A percentile compares a stretch with the other conserved stretches of the same genome.
Evolutionary conservation across 1,284 basidiomycete species (phyloP).

Genomic region (Erythrobasidium hasegawianum): DNA sequence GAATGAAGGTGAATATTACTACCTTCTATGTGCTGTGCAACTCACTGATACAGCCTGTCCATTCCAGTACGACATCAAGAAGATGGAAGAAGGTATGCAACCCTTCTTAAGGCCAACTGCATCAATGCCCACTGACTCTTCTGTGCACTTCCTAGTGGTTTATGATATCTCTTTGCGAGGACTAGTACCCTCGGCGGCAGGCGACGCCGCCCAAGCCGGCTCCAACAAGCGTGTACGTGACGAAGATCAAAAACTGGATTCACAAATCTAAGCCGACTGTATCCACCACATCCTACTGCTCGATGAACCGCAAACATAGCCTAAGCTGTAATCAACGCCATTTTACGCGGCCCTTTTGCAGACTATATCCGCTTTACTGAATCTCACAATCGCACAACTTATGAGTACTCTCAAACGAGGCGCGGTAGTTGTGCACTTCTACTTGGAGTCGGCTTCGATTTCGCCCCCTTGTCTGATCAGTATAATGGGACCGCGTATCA

Average conservation of each 20-base stretch:
- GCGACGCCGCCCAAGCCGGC: neutral
- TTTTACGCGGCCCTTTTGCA: too few relatives aligned
- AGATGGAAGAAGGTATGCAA: constrained; percentile 75
- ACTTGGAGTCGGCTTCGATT: too few relatives aligned
- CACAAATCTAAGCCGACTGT: neutral
- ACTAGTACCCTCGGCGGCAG: constrained; percentile 48
- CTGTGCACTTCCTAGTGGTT: constrained; percentile 67
- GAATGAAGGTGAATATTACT: constrained; percentile 26
- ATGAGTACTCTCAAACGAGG: too few relatives aligned
- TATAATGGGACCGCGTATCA: too few relatives aligned
- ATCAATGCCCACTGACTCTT: neutral
- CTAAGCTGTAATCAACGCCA: too few relatives aligned
- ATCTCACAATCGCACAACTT: too few relatives aligned
- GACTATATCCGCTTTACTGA: too few relatives aligned
- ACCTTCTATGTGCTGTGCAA: constrained; percentile 44
- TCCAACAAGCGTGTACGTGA: constrained; percentile 2
- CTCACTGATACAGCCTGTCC: constrained; percentile 58
- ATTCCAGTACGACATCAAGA: constrained; percentile 69
- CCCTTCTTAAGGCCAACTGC: neutral
- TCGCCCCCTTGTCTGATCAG: too few relatives aligned
- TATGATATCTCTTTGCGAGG: constrained; percentile 77
- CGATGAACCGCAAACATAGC: too few relatives aligned
- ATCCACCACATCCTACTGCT: neutral
- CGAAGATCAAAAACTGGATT: neutral
- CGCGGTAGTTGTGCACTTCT: too few relatives aligned